These are phyloP conservation scores for Penicillium egyptiacum DNA, from an alignment of 495 filamentous ascomycete genomes.

Conservation along the genomic window DNA sequence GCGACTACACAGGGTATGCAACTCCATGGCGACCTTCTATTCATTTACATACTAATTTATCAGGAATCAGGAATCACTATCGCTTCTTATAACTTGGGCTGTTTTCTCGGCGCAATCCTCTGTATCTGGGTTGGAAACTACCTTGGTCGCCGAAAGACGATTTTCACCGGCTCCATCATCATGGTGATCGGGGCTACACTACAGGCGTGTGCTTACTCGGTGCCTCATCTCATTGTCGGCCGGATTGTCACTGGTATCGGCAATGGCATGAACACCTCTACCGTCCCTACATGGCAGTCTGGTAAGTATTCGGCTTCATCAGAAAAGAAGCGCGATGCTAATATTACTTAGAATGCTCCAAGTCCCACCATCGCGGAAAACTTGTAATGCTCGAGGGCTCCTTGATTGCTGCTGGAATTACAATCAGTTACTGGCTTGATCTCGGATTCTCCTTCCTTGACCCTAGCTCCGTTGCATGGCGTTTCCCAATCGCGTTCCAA, in stretches of 20 bases:
- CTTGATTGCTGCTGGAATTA: constrained; percentile 41
- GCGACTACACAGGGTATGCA: constrained; percentile 53
- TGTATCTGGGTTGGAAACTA: constrained; percentile 69
- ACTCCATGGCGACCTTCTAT: background rate
- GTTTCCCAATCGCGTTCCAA: constrained; percentile 42
- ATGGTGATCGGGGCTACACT: constrained; percentile 68
- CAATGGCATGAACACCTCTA: constrained; percentile 56
- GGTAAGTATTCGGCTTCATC: background rate
- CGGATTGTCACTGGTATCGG: constrained; percentile 67
- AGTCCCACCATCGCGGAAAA: constrained; percentile 25
- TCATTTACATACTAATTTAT: background rate
- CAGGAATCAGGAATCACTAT: constrained; percentile 55
- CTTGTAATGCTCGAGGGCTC: constrained; percentile 39
- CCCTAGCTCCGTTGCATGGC: constrained; percentile 37
- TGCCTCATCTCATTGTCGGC: constrained; percentile 62
- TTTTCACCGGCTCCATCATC: constrained; percentile 68
- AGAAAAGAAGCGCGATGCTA: background rate
- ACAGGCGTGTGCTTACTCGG: constrained; percentile 59
- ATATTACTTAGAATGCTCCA: constrained; percentile 35
- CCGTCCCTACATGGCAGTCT: constrained; percentile 31
- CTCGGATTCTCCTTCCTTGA: constrained; percentile 43
- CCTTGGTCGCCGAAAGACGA: constrained; percentile 68
- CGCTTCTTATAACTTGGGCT: constrained; percentile 68
- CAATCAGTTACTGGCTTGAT: constrained; percentile 52
- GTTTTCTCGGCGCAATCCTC: constrained; percentile 66